Conservation (phyloP, 495 filamentous ascomycete species). For the Pseudevernia furfuracea region DNA sequence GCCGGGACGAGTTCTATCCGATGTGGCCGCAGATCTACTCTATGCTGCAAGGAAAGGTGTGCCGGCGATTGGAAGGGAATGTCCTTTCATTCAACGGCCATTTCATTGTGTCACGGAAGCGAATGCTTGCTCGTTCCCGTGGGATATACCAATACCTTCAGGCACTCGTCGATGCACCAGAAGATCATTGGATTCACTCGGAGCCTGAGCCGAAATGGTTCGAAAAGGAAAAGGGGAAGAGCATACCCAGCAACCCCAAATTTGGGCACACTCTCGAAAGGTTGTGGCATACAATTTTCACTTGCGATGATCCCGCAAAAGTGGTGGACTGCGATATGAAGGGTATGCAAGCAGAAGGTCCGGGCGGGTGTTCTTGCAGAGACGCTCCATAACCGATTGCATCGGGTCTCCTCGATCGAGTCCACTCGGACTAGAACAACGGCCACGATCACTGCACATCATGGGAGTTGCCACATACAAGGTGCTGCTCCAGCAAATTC, state of each 20-base stretch:
- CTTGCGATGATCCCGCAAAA: background rate
- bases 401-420: background rate
- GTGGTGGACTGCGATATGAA: conserved; percentile 14
- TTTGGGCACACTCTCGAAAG: conserved; percentile 17
- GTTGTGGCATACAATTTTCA: conserved; percentile 15
- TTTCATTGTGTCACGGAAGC: conserved; percentile 17
- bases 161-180: conserved; percentile 10
- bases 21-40: conserved; percentile 17
- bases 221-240: conserved; percentile 15
- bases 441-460: background rate
- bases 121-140: conserved; percentile 6
- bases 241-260: conserved; percentile 12
- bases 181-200: conserved; percentile 15
- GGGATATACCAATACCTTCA: conserved; percentile 5
- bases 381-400: background rate
- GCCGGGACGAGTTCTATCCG: conserved; percentile 14
- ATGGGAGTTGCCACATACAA: background rate
- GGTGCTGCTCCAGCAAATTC: background rate
- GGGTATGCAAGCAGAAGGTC: conserved; percentile 9
- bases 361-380: conserved; percentile 14
- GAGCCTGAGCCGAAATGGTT: conserved; percentile 13
- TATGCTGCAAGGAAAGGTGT: conserved; percentile 13
- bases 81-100: conserved; percentile 19
- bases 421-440: background rate
- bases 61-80: conserved; percentile 8